Conservation (phyloP, 371 early-diverging fungal genomes). For the Mucor lusitanicus region DNA sequence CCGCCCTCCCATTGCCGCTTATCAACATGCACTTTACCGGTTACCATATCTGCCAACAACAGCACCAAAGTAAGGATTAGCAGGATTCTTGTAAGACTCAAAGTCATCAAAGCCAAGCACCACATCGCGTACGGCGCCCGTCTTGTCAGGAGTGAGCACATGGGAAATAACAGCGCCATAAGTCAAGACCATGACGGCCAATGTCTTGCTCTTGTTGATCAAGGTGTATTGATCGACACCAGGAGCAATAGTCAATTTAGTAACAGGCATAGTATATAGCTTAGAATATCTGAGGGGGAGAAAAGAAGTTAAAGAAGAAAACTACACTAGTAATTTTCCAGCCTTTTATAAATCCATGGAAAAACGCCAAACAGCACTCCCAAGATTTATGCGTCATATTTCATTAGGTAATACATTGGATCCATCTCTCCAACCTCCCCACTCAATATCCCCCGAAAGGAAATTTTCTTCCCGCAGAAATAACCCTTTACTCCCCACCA, state of each 20-base stretch:
- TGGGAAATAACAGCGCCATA: constrained; percentile 49
- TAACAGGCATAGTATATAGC: constrained; percentile 16
- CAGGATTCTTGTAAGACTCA: constrained; percentile 39
- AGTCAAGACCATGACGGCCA: constrained; percentile 51
- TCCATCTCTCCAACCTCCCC: neutral
- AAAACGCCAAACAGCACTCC: neutral
- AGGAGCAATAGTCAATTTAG: constrained; percentile 27
- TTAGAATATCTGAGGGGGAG: neutral
- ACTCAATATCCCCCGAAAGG: constrained; percentile 3
- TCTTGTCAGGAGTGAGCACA: constrained; percentile 49
- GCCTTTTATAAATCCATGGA: constrained; percentile 3
- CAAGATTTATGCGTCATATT: constrained; percentile 4
- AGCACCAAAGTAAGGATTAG: constrained; percentile 52
- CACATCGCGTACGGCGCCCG: constrained; percentile 44
- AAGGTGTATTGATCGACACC: constrained; percentile 51
- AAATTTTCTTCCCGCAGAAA: neutral
- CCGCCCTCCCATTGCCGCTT: no score
- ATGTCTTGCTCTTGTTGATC: constrained; percentile 43
- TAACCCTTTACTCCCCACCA: neutral
- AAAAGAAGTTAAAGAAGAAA: neutral
- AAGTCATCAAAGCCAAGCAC: constrained; percentile 49
- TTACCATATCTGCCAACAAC: constrained; percentile 54
- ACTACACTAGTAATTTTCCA: neutral
- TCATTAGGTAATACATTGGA: neutral
- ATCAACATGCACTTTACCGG: constrained; percentile 28